Conservation (phyloP, 2,329 filamentous ascomycete species). For the Scedosporium minutisporum region DNA sequence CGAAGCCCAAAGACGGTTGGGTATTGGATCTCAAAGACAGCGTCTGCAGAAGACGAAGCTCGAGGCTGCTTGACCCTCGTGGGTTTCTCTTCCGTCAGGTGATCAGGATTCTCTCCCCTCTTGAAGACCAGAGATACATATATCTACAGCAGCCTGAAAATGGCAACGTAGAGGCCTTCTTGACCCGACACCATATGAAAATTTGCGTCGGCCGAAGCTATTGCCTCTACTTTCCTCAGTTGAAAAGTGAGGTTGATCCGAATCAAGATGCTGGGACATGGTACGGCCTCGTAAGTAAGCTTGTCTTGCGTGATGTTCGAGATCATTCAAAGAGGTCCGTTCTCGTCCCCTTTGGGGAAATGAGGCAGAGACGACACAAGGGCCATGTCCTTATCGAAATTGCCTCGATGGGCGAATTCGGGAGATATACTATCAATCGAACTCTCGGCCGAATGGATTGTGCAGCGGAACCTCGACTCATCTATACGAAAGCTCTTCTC, state of each 20-base stretch:
- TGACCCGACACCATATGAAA: slow-evolving; percentile 40
- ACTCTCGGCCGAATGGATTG: slow-evolving; percentile 47
- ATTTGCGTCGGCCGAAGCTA: slow-evolving; percentile 38
- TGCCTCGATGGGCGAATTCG: slow-evolving; percentile 26
- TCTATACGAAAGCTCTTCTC: slow-evolving; percentile 46
- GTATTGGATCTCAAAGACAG: too few species aligned
- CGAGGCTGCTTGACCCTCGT: neutral
- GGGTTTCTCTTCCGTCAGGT: slow-evolving; percentile 26
- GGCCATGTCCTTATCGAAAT: slow-evolving; percentile 14
- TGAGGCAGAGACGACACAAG: slow-evolving; percentile 1
- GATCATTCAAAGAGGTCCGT: slow-evolving; percentile 36
- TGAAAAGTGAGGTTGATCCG: slow-evolving; percentile 41
- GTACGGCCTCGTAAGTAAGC: slow-evolving; percentile 49
- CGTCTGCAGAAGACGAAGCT: neutral
- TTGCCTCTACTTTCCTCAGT: slow-evolving; percentile 36
- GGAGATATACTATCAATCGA: slow-evolving; percentile 42
- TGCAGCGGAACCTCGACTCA: slow-evolving; percentile 41
- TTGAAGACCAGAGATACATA: slow-evolving; percentile 28
- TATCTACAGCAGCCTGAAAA: slow-evolving; percentile 26
- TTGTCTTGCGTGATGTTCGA: slow-evolving; percentile 39
- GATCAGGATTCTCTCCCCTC: slow-evolving; percentile 31
- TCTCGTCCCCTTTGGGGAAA: slow-evolving; percentile 40
- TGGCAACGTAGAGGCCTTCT: too few species aligned
- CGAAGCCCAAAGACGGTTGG: too few species aligned
- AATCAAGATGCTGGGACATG: slow-evolving; percentile 51